Evolutionary conservation across 129 eudicot species (phyloP).

Genomic region (Tagetes erecta): DNA sequence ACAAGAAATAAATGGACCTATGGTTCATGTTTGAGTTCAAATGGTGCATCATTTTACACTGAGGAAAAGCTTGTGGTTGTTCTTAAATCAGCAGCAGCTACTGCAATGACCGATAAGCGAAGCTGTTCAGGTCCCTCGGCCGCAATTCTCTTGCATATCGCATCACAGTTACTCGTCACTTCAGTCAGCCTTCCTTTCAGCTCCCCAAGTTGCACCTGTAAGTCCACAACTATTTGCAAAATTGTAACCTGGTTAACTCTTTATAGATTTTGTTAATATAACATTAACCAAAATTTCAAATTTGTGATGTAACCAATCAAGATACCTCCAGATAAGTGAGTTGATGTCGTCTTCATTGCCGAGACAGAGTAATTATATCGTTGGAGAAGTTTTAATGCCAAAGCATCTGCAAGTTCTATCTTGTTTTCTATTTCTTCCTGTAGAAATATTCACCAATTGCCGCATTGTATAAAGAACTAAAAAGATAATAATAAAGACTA

Average conservation of each 20-base stretch:
- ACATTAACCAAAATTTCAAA: conserved; percentile 6
- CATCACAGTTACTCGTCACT: conserved; percentile 84
- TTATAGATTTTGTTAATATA: neutral
- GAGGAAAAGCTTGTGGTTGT: conserved; percentile 18
- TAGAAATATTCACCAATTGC: conserved; percentile 14
- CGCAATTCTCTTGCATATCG: conserved; percentile 72
- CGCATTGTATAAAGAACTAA: too few relatives aligned
- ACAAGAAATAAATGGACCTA: conserved; percentile 7
- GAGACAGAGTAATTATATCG: conserved; percentile 83
- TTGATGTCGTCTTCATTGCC: conserved; percentile 72
- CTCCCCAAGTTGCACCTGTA: conserved; percentile 91
- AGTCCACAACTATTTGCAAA: conserved; percentile 59
- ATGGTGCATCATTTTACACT: conserved; percentile 14
- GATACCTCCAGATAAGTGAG: conserved; percentile 78
- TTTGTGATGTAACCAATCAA: neutral
- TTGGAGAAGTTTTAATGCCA: conserved; percentile 82
- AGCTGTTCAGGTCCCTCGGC: conserved; percentile 78
- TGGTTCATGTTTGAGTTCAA: conserved; percentile 24
- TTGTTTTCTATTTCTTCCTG: conserved; percentile 93
- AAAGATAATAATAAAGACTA: too few relatives aligned
- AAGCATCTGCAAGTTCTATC: conserved; percentile 94
- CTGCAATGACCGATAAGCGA: conserved; percentile 58
- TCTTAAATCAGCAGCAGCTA: conserved; percentile 38
- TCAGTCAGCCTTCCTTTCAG: conserved; percentile 91
- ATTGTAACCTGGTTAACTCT: conserved; percentile 3